Evolutionary conservation across 2,329 filamentous ascomycete species (phyloP).

Genomic region (Tolypocladium ophioglossoides): DNA sequence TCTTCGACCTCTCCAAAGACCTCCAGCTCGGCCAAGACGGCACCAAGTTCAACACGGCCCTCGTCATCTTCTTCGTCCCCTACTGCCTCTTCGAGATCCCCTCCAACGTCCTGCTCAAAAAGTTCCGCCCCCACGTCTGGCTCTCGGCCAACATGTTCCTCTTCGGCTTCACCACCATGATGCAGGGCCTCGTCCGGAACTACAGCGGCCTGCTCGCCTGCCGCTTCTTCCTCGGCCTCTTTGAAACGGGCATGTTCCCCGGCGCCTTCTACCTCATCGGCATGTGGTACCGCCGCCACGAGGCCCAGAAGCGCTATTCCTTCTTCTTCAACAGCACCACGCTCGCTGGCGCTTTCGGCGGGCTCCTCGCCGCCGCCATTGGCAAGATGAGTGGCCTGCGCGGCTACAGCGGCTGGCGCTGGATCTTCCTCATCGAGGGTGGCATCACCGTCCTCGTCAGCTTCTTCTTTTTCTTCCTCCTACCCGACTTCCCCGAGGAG

Average conservation of each 20-base stretch:
- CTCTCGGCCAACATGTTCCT: conserved; percentile 73
- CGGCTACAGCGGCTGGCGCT: conserved; percentile 66
- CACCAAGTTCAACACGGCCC: conserved; percentile 60
- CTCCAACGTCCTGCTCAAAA: conserved; percentile 57
- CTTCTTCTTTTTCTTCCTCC: conserved; percentile 54
- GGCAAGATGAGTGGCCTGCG: conserved; percentile 70
- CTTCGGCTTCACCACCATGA: conserved; percentile 66
- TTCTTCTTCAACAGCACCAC: conserved; percentile 88
- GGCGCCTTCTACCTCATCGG: conserved; percentile 58
- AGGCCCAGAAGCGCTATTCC: conserved; percentile 84
- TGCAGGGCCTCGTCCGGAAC: conserved; percentile 68
- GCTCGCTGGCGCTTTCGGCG: conserved; percentile 74
- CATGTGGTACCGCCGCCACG: conserved; percentile 82
- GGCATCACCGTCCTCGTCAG: conserved; percentile 50
- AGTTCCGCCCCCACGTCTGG: conserved; percentile 53
- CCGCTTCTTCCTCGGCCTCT: conserved; percentile 75
- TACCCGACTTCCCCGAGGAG: conserved; percentile 67
- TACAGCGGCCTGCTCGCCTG: conserved; percentile 69
- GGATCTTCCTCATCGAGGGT: conserved; percentile 77
- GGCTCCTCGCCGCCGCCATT: conserved; percentile 74
- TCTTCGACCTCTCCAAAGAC: conserved; percentile 55
- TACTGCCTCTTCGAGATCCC: conserved; percentile 66
- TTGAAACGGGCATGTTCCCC: conserved; percentile 63
- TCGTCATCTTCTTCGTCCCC: conserved; percentile 75
- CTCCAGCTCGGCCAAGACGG: conserved; percentile 39